Evolutionary conservation across 2,329 filamentous ascomycete genomes (phyloP).

Genomic region (Mariannaea sp.): DNA sequence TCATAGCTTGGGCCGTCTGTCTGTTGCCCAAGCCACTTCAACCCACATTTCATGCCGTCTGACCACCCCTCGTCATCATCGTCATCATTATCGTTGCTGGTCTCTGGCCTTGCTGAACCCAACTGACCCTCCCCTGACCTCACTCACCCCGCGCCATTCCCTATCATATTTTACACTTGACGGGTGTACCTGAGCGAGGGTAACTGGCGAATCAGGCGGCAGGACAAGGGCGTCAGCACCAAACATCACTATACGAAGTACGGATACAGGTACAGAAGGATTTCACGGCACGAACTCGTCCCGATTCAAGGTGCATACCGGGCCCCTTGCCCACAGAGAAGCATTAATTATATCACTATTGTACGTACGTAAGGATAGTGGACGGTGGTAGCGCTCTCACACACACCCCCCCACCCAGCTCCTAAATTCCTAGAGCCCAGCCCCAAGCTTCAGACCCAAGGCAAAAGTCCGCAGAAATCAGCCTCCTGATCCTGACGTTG

Average conservation of each 20-base stretch:
- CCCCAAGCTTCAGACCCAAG: background rate
- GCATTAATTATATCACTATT: no score
- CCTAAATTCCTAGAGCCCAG: no score
- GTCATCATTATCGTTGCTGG: background rate
- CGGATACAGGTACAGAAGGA: no score
- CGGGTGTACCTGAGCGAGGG: background rate
- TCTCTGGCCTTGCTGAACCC: background rate
- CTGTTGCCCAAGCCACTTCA: background rate
- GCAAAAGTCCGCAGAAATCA: constrained; percentile 13
- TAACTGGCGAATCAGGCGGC: background rate
- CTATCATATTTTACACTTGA: background rate
- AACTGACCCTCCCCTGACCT: background rate
- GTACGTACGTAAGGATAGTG: no score
- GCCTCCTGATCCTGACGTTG: constrained; percentile 1
- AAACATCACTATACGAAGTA: background rate
- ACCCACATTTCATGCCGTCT: background rate
- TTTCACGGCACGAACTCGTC: constrained; percentile 7
- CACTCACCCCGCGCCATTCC: background rate
- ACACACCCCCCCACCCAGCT: background rate
- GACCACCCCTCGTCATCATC: background rate
- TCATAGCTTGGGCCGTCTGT: background rate
- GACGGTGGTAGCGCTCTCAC: no score
- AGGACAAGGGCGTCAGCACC: background rate
- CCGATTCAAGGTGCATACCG: constrained; percentile 2
- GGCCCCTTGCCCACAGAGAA: no score